These are phyloP conservation scores for Verbascum thapsus DNA, from an alignment of 257 asterid genomes.

Conservation along the genomic window DNA sequence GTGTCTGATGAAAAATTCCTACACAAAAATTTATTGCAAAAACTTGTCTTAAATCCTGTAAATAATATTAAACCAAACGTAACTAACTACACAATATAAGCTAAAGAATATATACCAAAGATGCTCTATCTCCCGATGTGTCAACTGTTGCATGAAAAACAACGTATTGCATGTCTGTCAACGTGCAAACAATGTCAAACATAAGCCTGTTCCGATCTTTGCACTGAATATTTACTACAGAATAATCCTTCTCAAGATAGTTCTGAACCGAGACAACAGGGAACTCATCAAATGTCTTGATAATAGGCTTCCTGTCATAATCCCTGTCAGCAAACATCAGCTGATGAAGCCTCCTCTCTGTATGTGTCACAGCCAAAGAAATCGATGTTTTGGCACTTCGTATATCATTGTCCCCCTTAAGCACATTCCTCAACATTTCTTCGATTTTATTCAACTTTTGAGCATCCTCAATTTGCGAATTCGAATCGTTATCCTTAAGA, in stretches of 20 bases:
- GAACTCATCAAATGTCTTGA: constrained; percentile 38
- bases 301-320: constrained; percentile 62
- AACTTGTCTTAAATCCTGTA: constrained; percentile 13
- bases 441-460: constrained; percentile 56
- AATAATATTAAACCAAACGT: background rate
- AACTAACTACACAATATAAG: background rate
- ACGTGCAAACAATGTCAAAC: constrained; percentile 86
- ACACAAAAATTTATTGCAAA: constrained; percentile 26
- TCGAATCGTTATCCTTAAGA: constrained; percentile 71
- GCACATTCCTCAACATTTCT: constrained; percentile 70
- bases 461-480: constrained; percentile 67
- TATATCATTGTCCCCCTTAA: constrained; percentile 87
- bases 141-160: constrained; percentile 86
- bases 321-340: constrained; percentile 96
- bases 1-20: constrained; percentile 91
- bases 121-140: constrained; percentile 64
- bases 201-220: constrained; percentile 83
- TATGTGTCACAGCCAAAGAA: constrained; percentile 68
- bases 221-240: constrained; percentile 78
- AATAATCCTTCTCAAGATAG: constrained; percentile 81
- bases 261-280: constrained; percentile 70
- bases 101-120: constrained; percentile 49
- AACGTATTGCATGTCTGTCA: constrained; percentile 89
- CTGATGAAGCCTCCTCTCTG: constrained; percentile 97
- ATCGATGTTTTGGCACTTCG: constrained; percentile 76